Conservation (phyloP, 1,139 yeast genomes). For the Geotrichum cucujoidarum region DNA sequence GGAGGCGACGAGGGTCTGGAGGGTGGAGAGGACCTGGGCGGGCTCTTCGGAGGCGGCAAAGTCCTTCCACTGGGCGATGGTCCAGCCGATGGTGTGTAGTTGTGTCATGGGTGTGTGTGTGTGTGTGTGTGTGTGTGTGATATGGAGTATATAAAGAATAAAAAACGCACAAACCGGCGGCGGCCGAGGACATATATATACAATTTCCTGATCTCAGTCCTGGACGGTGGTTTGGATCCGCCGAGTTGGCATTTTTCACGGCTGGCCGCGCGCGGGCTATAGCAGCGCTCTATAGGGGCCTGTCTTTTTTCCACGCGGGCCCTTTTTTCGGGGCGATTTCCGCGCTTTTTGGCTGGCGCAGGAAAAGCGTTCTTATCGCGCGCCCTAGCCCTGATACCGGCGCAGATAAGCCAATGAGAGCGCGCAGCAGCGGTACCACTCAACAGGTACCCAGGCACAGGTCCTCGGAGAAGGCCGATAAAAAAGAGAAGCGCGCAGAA, state of each 20-base stretch:
- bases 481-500: too few species aligned
- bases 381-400: neutral
- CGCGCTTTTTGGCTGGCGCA: neutral
- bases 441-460: too few species aligned
- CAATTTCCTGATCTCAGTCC: neutral
- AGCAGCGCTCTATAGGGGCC: neutral
- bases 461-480: too few species aligned
- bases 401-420: neutral
- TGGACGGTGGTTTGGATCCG: too few species aligned
- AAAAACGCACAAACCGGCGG: neutral
- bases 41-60: constrained; percentile 65
- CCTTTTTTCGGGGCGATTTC: neutral
- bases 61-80: constrained; percentile 64
- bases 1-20: constrained; percentile 44
- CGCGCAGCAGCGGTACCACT: too few species aligned
- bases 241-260: neutral
- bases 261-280: neutral
- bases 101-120: constrained; percentile 1
- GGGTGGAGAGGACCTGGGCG: constrained; percentile 50
- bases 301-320: neutral
- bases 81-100: constrained; percentile 46
- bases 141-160: neutral
- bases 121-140: neutral
- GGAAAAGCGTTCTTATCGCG: neutral
- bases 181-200: neutral